Evolutionary conservation across 768 basidiomycete species (phyloP).

Genomic region (Lentinula edodes): DNA sequence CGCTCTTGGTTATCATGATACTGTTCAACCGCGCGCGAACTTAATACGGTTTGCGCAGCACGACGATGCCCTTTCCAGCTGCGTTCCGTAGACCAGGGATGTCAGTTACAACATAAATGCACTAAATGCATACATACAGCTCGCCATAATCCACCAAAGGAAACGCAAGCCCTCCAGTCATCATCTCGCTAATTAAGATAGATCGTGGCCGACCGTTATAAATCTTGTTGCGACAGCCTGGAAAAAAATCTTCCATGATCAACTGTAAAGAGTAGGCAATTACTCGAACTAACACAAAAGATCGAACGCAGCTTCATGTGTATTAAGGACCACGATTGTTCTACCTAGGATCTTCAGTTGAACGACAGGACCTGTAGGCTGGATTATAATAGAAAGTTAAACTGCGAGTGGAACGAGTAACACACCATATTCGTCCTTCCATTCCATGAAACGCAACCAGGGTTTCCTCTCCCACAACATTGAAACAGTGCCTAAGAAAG

Average conservation of each 20-base stretch:
- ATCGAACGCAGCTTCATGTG: constrained; percentile 20
- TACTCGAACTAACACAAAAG: constrained; percentile 12
- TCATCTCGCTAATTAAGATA: constrained; percentile 20
- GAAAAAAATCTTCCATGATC: neutral
- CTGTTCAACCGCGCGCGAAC: constrained; percentile 7
- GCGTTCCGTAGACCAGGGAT: neutral
- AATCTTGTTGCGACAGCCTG: constrained; percentile 17
- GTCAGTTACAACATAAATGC: neutral
- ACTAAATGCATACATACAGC: constrained; percentile 4
- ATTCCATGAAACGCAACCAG: constrained; percentile 13
- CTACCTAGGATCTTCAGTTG: constrained; percentile 9
- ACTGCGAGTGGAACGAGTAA: neutral
- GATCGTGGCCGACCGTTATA: constrained; percentile 15
- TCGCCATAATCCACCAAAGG: constrained; percentile 15
- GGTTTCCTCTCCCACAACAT: constrained; percentile 12
- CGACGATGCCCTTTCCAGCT: constrained; percentile 6
- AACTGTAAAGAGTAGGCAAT: neutral
- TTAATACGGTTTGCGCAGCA: neutral
- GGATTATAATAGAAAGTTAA: neutral
- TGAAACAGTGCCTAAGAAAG: constrained; percentile 16
- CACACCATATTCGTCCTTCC: constrained; percentile 14
- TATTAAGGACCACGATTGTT: constrained; percentile 21
- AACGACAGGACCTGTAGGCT: constrained; percentile 8
- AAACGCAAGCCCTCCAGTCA: constrained; percentile 18
- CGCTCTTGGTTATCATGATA: constrained; percentile 16